Evolutionary conservation across 495 filamentous ascomycete genomes (phyloP).

Genomic region (Opeltia flavorubescens): DNA sequence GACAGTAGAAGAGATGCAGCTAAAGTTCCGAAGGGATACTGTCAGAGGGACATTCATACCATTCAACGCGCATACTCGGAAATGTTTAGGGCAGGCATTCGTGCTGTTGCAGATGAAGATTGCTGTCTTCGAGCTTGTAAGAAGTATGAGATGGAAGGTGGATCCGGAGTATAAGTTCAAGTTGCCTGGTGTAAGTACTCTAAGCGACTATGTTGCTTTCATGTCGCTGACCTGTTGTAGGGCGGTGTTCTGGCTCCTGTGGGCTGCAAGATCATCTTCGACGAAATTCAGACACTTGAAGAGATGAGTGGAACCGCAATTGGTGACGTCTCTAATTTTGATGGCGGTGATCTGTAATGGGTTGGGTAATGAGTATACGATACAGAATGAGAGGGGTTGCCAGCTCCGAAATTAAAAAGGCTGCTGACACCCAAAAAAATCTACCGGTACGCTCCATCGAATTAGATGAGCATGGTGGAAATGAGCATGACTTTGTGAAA

Average conservation of each 20-base stretch:
- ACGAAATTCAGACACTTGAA: background rate
- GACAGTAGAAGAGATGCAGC: slow-evolving; percentile 20
- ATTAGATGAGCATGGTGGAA: too few relatives aligned
- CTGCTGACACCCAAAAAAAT: too few relatives aligned
- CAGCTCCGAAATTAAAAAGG: too few relatives aligned
- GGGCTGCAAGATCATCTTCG: background rate
- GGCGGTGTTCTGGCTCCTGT: background rate
- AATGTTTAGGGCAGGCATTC: slow-evolving; percentile 26
- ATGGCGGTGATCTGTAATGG: slow-evolving; percentile 1
- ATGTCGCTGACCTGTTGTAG: background rate
- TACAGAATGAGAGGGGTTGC: too few relatives aligned
- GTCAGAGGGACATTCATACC: slow-evolving; percentile 23
- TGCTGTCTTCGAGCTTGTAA: slow-evolving; percentile 20
- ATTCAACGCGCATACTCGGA: slow-evolving; percentile 23
- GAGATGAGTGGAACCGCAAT: background rate
- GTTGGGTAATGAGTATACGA: too few relatives aligned
- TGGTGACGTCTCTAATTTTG: background rate
- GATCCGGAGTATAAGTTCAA: slow-evolving; percentile 21
- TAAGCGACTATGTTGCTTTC: background rate
- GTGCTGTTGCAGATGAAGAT: slow-evolving; percentile 24
- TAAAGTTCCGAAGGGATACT: slow-evolving; percentile 16
- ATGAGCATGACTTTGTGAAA: too few relatives aligned
- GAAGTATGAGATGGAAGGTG: slow-evolving; percentile 18
- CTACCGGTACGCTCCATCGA: too few relatives aligned
- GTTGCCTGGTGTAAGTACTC: slow-evolving; percentile 23